These are phyloP conservation scores for Solanum etuberosum DNA, from an alignment of 257 asterid genomes.

Conservation along the genomic window DNA sequence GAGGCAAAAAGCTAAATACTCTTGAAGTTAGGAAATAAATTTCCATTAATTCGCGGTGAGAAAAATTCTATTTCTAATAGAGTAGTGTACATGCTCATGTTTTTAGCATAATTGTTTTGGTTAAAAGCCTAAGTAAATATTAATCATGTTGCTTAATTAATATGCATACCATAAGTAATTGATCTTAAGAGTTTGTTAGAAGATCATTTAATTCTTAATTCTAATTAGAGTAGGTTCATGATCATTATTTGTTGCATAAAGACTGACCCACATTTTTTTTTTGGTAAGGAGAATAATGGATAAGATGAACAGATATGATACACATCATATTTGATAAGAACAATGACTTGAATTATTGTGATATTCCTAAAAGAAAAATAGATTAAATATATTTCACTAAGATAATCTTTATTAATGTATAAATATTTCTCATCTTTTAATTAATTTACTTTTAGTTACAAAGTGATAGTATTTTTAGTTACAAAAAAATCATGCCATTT, in stretches of 20 bases:
- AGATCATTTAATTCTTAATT: background rate
- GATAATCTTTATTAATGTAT: background rate
- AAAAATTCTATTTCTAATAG: too few relatives aligned
- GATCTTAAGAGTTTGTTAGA: background rate
- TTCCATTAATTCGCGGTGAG: too few relatives aligned
- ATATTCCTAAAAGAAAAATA: background rate
- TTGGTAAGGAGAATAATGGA: background rate
- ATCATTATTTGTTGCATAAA: background rate
- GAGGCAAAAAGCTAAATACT: background rate
- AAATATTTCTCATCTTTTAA: background rate
- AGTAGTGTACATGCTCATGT: too few relatives aligned
- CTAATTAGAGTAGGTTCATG: background rate
- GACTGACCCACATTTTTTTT: background rate
- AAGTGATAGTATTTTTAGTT: background rate
- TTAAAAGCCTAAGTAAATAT: background rate
- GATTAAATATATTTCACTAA: background rate
- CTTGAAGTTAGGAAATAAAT: background rate
- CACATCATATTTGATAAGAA: background rate
- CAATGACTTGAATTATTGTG: background rate
- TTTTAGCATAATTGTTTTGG: background rate
- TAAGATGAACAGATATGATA: background rate
- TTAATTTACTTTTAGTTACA: too few relatives aligned
- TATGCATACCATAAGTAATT: background rate
- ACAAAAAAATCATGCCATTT: background rate
- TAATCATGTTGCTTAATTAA: background rate